These are phyloP conservation scores for Debaryomycetaceae sp. DNA, from an alignment of 1,139 yeast genomes.

Conservation along the genomic window DNA sequence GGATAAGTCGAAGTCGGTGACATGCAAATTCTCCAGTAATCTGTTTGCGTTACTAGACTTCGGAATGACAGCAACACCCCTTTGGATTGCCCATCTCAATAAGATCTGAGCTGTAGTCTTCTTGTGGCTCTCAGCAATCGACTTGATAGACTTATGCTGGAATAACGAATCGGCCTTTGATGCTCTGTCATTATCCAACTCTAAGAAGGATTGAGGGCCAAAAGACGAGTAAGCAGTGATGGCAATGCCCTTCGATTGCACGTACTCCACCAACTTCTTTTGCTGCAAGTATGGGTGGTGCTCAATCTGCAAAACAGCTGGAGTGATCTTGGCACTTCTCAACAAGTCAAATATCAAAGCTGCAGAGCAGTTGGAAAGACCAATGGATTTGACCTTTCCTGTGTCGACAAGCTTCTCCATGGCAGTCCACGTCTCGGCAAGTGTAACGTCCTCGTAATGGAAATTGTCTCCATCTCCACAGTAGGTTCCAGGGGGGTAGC, in stretches of 20 bases:
- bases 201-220: conserved; percentile 71
- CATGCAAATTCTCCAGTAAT: conserved; percentile 52
- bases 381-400: conserved; percentile 74
- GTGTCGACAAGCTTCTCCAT: conserved; percentile 55
- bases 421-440: conserved; percentile 78
- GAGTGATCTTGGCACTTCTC: conserved; percentile 67
- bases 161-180: conserved; percentile 52
- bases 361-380: conserved; percentile 77
- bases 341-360: conserved; percentile 70
- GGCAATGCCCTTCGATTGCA: conserved; percentile 58
- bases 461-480: conserved; percentile 58
- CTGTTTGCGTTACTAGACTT: conserved; percentile 66
- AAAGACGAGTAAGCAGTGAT: conserved; percentile 85
- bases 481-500: conserved; percentile 74
- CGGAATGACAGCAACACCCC: conserved; percentile 70
- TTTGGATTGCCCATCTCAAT: conserved; percentile 79
- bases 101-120: conserved; percentile 62
- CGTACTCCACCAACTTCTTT: conserved; percentile 60
- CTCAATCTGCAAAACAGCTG: conserved; percentile 84
- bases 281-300: conserved; percentile 91
- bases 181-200: conserved; percentile 53
- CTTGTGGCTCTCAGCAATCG: conserved; percentile 52
- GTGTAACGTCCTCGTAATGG: conserved; percentile 65
- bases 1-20: conserved; percentile 52
- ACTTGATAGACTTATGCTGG: conserved; percentile 46